A percentile compares a stretch with the other conserved stretches of the same genome.
Conservation (phyloP, 768 basidiomycete species). For the Lepiota venenata region DNA sequence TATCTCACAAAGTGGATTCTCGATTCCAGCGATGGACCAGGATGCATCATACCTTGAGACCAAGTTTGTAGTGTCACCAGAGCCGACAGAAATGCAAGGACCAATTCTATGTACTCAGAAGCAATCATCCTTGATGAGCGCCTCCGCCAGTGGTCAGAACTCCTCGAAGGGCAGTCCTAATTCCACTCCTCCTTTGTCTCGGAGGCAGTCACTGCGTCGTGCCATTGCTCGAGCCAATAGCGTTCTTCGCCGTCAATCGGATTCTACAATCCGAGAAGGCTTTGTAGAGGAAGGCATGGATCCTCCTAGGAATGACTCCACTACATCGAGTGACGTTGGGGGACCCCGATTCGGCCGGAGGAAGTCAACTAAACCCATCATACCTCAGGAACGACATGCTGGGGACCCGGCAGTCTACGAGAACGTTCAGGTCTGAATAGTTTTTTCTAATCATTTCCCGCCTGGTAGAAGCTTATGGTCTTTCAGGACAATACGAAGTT, state of each 20-base stretch:
- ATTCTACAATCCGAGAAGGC: conserved; percentile 3
- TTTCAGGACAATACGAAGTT: conserved; percentile 37
- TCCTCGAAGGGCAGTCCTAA: background rate
- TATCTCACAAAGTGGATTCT: conserved; percentile 3
- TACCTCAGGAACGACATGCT: conserved; percentile 36
- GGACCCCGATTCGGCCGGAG: conserved; percentile 28
- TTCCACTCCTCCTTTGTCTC: background rate
- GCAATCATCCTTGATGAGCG: background rate
- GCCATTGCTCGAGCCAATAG: conserved; percentile 15
- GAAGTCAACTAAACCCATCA: conserved; percentile 11
- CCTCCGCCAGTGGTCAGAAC: background rate
- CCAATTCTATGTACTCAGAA: background rate
- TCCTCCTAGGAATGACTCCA: conserved; percentile 6
- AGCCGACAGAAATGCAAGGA: background rate
- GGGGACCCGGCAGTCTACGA: conserved; percentile 62
- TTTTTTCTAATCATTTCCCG: background rate
- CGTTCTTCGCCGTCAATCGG: conserved; percentile 13
- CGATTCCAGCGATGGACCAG: background rate
- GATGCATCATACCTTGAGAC: background rate
- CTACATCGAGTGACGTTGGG: conserved; percentile 28
- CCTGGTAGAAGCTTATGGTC: background rate
- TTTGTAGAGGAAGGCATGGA: background rate
- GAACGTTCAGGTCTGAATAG: conserved; percentile 39
- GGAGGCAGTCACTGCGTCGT: conserved; percentile 21
- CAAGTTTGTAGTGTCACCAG: background rate